Conservation (phyloP, 768 basidiomycete species). For the Lepiota brunneoincarnata region DNA sequence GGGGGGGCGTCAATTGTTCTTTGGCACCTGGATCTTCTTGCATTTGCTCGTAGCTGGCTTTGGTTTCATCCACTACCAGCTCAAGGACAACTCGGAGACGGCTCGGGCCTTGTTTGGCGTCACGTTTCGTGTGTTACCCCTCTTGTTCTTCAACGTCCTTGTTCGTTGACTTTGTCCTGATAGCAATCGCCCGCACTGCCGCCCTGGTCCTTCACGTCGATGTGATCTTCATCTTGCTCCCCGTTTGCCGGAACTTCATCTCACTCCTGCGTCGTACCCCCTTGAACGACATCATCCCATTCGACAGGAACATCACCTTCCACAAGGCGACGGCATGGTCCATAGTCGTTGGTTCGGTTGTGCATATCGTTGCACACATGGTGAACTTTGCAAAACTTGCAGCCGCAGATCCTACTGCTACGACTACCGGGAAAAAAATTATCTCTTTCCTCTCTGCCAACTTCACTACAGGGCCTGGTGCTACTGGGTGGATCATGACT, state of each 20-base stretch:
- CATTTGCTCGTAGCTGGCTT: conserved; percentile 77
- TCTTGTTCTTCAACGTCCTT: conserved; percentile 31
- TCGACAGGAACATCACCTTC: conserved; percentile 90
- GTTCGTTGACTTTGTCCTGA: conserved; percentile 29
- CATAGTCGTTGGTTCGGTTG: conserved; percentile 70
- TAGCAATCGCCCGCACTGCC: conserved; percentile 84
- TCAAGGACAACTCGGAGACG: conserved; percentile 72
- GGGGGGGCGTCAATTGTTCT: conserved; percentile 77
- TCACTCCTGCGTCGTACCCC: conserved; percentile 85
- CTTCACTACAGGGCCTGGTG: conserved; percentile 79
- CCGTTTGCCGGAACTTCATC: conserved; percentile 93
- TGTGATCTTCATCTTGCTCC: conserved; percentile 90
- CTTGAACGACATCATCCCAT: conserved; percentile 83
- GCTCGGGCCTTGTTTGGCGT: conserved; percentile 73
- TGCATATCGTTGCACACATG: conserved; percentile 86
- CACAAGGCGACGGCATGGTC: conserved; percentile 92
- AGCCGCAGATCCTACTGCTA: conserved; percentile 49
- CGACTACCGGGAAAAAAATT: conserved; percentile 50
- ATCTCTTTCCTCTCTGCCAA: conserved; percentile 75
- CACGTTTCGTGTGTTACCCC: conserved; percentile 60
- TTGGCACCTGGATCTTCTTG: conserved; percentile 76
- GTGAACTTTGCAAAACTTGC: conserved; percentile 77
- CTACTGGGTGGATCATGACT: conserved; percentile 90
- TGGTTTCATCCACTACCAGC: conserved; percentile 72
- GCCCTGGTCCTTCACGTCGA: conserved; percentile 91